Evolutionary conservation across 305 asterid genomes (phyloP), one percentile per base, ranked within the genome.

Genomic region (Fraxinus greggii): DNA sequence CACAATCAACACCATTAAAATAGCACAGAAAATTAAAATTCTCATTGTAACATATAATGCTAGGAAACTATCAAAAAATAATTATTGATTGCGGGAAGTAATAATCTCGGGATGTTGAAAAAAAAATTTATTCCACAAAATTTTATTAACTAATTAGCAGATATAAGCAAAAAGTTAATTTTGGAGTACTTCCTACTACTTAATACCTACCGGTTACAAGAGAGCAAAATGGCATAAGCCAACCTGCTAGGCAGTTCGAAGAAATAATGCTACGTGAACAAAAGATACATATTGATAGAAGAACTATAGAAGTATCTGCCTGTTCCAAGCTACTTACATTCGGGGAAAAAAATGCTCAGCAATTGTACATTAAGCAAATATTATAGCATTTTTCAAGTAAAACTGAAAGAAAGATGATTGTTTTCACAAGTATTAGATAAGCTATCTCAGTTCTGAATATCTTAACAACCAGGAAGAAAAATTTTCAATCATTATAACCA

Each of bases 401-500:
- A 10, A 67, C 35, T 26, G 35, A 67, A 28, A 26, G 7, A 67
- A 59, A 67, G 36, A 67, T 67, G 21, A 67, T 67, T 28, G n/a
- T 26, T 26, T 63, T 67, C 17, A 19, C 17, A 13, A 26, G 36
- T 26, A 67, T 67, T 28, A 67, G 74, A 67, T 7, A 15, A 59
- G 29, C 29, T 59, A 21, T 59, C 69, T 59, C 69, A 59, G 69
- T 21, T 59, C 69, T 59, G 69, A 59, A 59, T 59, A 19, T 21
- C 29, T 59, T 59, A 19, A 77, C 54, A 63, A 51, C 59, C 80
- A 80, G 56, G 38, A 67, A 48, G 56, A 70, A 77, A 77, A 72
- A 56, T 75, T 45, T 79, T 35, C 63, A 72, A 5, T 63, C 29
- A 80, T 33, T 29, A 78, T 76, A 74, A 76, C 69, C 17, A 82